Conservation (phyloP, 768 basidiomycete genomes). For the Lentinula sp. region DNA sequence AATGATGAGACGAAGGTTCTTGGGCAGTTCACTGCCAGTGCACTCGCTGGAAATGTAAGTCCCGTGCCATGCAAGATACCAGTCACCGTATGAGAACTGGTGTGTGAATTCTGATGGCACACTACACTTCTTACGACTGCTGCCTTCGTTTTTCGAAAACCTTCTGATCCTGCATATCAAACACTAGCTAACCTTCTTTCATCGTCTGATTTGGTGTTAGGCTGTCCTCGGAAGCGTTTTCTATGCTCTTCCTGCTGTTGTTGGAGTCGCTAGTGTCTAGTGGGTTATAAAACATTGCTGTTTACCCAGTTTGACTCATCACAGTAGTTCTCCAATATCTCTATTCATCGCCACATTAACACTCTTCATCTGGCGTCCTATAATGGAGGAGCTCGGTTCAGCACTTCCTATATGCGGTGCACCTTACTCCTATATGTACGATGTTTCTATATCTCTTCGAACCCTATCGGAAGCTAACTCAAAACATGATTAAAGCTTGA, state of each 20-base stretch:
- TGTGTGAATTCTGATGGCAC: neutral
- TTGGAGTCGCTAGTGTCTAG: slow-evolving; percentile 59
- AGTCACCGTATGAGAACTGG: neutral
- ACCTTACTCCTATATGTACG: slow-evolving; percentile 65
- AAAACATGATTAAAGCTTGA: slow-evolving; percentile 32
- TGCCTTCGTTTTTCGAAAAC: neutral
- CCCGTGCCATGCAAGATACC: neutral
- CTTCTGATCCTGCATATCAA: neutral
- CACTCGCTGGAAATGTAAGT: slow-evolving; percentile 49
- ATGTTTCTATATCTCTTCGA: neutral
- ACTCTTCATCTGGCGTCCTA: slow-evolving; percentile 66
- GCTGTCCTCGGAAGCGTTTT: slow-evolving; percentile 64
- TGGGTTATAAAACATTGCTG: slow-evolving; percentile 22
- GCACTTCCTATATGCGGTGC: slow-evolving; percentile 67
- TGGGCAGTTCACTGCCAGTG: slow-evolving; percentile 60
- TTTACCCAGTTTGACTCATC: neutral
- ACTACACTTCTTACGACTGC: neutral
- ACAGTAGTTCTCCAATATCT: slow-evolving; percentile 65
- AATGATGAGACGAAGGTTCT: slow-evolving; percentile 34
- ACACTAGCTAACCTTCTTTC: neutral
- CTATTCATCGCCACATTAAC: slow-evolving; percentile 56
- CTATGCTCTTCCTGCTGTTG: slow-evolving; percentile 63
- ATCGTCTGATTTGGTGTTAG: neutral
- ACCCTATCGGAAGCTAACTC: slow-evolving; percentile 3
- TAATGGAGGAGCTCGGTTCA: slow-evolving; percentile 68